phyloP scores from a whole-genome alignment of 2,329 filamentous ascomycete species.

The Chaetomiaceae sp. region DNA sequence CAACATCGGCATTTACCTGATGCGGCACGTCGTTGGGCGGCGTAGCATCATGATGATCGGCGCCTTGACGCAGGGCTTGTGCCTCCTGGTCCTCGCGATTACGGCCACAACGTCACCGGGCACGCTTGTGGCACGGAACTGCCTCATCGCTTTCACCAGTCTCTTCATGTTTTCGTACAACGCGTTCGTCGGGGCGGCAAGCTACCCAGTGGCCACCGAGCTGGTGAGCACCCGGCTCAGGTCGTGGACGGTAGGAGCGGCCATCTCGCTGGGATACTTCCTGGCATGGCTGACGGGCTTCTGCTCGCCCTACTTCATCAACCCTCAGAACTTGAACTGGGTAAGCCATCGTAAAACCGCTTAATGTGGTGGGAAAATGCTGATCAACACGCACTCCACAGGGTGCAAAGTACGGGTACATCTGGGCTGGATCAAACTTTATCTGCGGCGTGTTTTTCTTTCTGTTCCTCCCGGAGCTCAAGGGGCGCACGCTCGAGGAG shows the following conservation, averaged over 20 bases:
- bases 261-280: constrained; percentile 42
- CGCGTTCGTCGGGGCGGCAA: constrained; percentile 35
- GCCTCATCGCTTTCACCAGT: constrained; percentile 31
- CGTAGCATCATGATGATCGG: constrained; percentile 43
- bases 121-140: constrained; percentile 27
- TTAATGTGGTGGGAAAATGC: neutral
- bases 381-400: constrained; percentile 1
- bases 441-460: constrained; percentile 29
- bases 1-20: constrained; percentile 43
- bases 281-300: constrained; percentile 42
- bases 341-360: no score
- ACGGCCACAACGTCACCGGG: constrained; percentile 26
- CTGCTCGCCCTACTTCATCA: constrained; percentile 43
- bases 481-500: constrained; percentile 28
- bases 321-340: constrained; percentile 36
- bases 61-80: constrained; percentile 36
- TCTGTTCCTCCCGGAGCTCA: constrained; percentile 28
- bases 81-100: constrained; percentile 40
- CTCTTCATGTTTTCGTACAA: constrained; percentile 34
- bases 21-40: constrained; percentile 41
- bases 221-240: constrained; percentile 39
- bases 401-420: constrained; percentile 40
- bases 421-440: constrained; percentile 35
- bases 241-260: constrained; percentile 43
- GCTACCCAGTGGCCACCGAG: constrained; percentile 38